phyloP scores from a whole-genome alignment of 2,329 filamentous ascomycete genomes.

The Pestalotiopsis sp. region DNA sequence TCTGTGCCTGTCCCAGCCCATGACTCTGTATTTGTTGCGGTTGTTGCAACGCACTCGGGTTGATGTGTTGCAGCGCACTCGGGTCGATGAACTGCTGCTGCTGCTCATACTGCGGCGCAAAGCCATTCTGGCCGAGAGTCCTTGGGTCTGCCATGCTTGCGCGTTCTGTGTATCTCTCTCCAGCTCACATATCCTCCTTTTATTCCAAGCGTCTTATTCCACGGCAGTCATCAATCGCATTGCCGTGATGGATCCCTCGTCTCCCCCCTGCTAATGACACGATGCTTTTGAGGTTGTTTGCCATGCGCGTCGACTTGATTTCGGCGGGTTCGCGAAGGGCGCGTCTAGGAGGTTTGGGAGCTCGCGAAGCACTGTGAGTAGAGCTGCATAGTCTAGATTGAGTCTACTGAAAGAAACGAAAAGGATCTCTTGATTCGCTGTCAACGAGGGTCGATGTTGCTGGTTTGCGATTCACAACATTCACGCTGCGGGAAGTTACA shows the following conservation, averaged over 20 bases:
- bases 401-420: neutral
- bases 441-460: neutral
- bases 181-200: too few species aligned
- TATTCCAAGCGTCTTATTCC: neutral
- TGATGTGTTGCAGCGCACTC: slow-evolving; percentile 17
- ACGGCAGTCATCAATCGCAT: slow-evolving; percentile 3
- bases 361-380: neutral
- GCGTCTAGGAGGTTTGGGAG: neutral
- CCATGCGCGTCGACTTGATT: slow-evolving; percentile 10
- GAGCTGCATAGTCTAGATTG: neutral
- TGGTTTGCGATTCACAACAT: neutral
- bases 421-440: neutral
- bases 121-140: slow-evolving; percentile 28
- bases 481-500: slow-evolving; percentile 3
- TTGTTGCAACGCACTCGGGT: slow-evolving; percentile 20
- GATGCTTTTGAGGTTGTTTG: slow-evolving; percentile 1
- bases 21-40: slow-evolving; percentile 3
- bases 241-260: neutral
- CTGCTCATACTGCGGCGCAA: slow-evolving; percentile 24
- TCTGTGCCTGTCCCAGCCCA: neutral
- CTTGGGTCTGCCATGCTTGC: slow-evolving; percentile 12
- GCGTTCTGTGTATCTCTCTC: neutral
- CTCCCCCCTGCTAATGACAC: slow-evolving; percentile 7
- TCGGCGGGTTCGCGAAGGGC: neutral
- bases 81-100: slow-evolving; percentile 14